phyloP scores from a whole-genome alignment of 139 green algal species.

The Deuterostichococcus epilithicus region DNA sequence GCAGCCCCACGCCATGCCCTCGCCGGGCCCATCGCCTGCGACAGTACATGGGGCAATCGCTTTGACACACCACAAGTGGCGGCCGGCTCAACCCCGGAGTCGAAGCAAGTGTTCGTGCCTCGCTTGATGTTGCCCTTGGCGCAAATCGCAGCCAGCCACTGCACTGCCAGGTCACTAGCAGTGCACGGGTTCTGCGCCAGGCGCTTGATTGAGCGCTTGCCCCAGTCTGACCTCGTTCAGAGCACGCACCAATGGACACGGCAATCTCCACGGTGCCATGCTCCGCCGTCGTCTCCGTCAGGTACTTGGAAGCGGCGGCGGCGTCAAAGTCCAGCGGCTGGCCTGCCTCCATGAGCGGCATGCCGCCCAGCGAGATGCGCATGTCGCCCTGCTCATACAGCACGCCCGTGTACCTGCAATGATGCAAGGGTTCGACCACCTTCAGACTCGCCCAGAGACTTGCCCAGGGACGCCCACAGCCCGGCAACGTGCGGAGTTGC shows the following conservation, averaged over 20 bases:
- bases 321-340: conserved; percentile 93
- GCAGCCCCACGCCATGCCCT: conserved; percentile 78
- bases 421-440: no score
- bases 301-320: conserved; percentile 78
- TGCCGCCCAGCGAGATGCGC: conserved; percentile 75
- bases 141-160: no score
- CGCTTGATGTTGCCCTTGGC: no score
- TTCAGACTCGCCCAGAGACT: no score
- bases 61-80: no score
- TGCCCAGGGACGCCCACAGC: no score
- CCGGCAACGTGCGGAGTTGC: no score
- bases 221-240: not conserved
- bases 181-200: no score
- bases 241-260: conserved; percentile 6
- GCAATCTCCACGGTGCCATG: conserved; percentile 86
- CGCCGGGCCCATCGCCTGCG: conserved; percentile 53
- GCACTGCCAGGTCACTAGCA: no score
- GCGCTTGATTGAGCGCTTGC: conserved; percentile 15
- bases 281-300: conserved; percentile 64
- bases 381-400: conserved; percentile 80
- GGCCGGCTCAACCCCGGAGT: no score
- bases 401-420: conserved; percentile 74
- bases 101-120: no score
- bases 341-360: conserved; percentile 86
- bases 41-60: no score